Base-by-base conservation (phyloP, 1,284 basidiomycete genomes). In the Laetiporus sulphureus region DNA sequence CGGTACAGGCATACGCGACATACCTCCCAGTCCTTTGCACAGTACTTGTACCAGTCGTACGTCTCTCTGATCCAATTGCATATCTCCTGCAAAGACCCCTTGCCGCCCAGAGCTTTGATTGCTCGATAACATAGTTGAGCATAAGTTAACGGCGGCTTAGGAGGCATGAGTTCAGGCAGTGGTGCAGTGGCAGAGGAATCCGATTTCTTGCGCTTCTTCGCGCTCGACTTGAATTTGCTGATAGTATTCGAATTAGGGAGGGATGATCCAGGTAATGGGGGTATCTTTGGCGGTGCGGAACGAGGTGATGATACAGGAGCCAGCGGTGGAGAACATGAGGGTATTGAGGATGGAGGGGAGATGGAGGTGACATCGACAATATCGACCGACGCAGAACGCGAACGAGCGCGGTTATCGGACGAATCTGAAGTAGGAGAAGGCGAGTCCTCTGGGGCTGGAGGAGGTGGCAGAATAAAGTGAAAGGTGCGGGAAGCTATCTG, bases 401-500 rank as follows among this genome's bases (percentile, higher is more conserved):
- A 79, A 41, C 80, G 75, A 27, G 68, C 70, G 33, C 78, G 72
- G 48, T 74, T 68, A 22, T 64, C 70, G 19, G 77, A 84, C 21
- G 69, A 67, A 44, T 75, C 71, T 1, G 85, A 84, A 45, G 79
- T 85, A 1, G 83, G 83, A 8, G 83, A 83, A 10, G 82, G 80
- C 4, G 82, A 80, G 58, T 86, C 83, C 56, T 84, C 83, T 36
- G 80, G 79, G 36, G 77, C 73, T 11, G 82, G 79, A 0, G 75
- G 69, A 16, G 81, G 81, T 21, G 92, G 94, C 8, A 97, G 79
- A 41, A 96, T 82, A 63, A 98, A 99, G 60, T 94, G 88, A 67
- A 99, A 99, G 38, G 91, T 94, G 42, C 95, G 85, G 34, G 95
- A 95, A 23, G 95, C 92, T 56, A 99, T 99, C 68, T 98, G 96